Percentiles rank a stretch among this genome's conserved stretches.
Conservation (phyloP, 306 rosid species). For the Senna tora region DNA sequence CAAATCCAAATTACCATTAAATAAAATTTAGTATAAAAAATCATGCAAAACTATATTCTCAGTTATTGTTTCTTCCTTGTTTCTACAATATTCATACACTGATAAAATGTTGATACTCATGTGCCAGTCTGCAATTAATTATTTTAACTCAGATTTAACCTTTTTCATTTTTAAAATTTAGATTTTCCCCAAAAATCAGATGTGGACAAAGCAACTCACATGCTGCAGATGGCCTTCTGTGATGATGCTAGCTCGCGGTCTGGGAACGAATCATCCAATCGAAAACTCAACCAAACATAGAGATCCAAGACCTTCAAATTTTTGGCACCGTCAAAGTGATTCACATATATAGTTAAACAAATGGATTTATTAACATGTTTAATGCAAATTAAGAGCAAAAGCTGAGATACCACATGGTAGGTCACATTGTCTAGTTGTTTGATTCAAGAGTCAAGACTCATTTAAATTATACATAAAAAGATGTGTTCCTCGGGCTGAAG, state of each 20-base stretch:
- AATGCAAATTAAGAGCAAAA: background rate
- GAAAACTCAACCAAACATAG: slow-evolving; percentile 94
- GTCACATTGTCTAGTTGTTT: too few species aligned
- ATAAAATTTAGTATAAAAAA: background rate
- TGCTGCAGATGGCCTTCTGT: slow-evolving; percentile 81
- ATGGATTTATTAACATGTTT: slow-evolving; percentile 16
- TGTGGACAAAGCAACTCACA: slow-evolving; percentile 47
- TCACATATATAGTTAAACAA: slow-evolving; percentile 20
- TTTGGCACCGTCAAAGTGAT: slow-evolving; percentile 39
- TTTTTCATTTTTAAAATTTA: background rate
- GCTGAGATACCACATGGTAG: background rate
- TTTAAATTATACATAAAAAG: too few species aligned
- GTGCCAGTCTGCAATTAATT: background rate
- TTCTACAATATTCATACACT: too few species aligned
- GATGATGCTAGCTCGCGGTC: slow-evolving; percentile 78
- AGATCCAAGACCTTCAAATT: slow-evolving; percentile 87
- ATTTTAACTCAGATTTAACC: too few species aligned
- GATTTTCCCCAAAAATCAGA: background rate
- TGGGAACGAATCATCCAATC: slow-evolving; percentile 85
- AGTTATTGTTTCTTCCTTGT: too few species aligned
- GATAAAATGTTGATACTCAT: too few species aligned
- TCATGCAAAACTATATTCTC: background rate
- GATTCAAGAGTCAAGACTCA: too few species aligned
- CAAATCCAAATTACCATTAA: slow-evolving; percentile 35
- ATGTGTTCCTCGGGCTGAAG: background rate